Conservation (phyloP, 2,329 filamentous ascomycete genomes). For the Aspergillus sp. region DNA sequence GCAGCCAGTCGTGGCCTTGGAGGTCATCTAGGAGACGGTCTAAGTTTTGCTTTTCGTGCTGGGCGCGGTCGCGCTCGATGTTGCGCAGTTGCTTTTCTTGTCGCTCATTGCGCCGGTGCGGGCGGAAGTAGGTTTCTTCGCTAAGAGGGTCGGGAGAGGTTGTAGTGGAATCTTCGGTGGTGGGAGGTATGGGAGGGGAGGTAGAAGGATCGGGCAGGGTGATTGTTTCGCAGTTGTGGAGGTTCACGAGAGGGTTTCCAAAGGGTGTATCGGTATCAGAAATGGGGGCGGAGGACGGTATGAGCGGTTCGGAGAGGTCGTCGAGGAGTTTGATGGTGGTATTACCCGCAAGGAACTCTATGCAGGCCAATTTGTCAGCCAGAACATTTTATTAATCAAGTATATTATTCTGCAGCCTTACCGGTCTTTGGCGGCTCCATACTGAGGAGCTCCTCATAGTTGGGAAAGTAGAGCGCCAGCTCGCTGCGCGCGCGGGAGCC, state of each 20-base stretch:
- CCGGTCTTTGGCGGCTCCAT: conserved; percentile 77
- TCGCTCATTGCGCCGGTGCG: conserved; percentile 62
- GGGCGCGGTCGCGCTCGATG: conserved; percentile 65
- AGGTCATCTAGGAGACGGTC: conserved; percentile 75
- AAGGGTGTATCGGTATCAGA: conserved; percentile 30
- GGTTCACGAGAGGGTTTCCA: conserved; percentile 39
- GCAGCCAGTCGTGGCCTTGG: conserved; percentile 88
- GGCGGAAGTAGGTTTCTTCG: conserved; percentile 58
- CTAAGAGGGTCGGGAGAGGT: conserved; percentile 55
- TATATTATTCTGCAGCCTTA: conserved; percentile 39
- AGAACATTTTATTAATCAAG: too few relatives aligned
- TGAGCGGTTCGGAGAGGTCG: conserved; percentile 45
- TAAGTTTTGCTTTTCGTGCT: conserved; percentile 67
- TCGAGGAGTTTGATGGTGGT: conserved; percentile 74
- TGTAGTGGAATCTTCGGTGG: not conserved
- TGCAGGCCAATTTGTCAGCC: not conserved
- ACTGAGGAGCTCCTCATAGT: conserved; percentile 92
- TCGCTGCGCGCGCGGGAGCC: conserved; percentile 87
- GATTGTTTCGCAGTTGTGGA: conserved; percentile 41
- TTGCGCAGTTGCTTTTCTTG: conserved; percentile 70
- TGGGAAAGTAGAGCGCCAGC: conserved; percentile 83
- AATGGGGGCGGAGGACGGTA: conserved; percentile 22
- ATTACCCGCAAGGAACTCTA: conserved; percentile 72
- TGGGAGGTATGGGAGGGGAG: conserved; percentile 18
- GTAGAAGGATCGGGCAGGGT: conserved; percentile 17